These are phyloP conservation scores for Syncephalis plumigaleata DNA, from an alignment of 371 early-diverging fungal genomes.

Conservation along the genomic window DNA sequence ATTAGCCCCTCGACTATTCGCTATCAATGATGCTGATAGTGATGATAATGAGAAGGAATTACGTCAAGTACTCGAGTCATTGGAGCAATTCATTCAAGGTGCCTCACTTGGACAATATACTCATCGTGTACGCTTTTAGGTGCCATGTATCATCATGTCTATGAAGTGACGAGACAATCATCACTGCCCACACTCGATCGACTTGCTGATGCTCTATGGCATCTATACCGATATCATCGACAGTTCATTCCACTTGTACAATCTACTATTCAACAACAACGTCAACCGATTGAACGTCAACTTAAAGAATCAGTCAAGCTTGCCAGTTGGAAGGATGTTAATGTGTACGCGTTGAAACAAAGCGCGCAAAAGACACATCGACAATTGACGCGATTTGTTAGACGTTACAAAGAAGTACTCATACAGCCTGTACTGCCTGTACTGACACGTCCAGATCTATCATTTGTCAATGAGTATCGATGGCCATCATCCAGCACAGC, in stretches of 20 bases:
- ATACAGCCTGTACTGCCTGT: constrained; percentile 29
- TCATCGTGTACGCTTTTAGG: constrained; percentile 55
- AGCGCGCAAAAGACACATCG: constrained; percentile 81
- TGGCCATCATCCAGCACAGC: too few relatives aligned
- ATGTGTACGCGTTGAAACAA: constrained; percentile 79
- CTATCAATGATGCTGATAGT: too few relatives aligned
- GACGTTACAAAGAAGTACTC: constrained; percentile 65
- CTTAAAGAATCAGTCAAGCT: constrained; percentile 85
- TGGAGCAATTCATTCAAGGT: constrained; percentile 69
- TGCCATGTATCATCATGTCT: constrained; percentile 52
- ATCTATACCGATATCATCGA: constrained; percentile 52
- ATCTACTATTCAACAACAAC: constrained; percentile 26
- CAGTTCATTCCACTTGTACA: constrained; percentile 47
- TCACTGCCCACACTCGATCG: too few relatives aligned
- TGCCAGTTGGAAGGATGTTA: constrained; percentile 94
- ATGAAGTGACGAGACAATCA: constrained; percentile 6
- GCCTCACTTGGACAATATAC: constrained; percentile 70
- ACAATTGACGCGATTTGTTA: constrained; percentile 76
- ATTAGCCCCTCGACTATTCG: too few relatives aligned
- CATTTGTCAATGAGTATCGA: too few relatives aligned
- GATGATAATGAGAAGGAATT: constrained; percentile 7
- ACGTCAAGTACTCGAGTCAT: constrained; percentile 25
- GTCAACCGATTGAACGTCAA: constrained; percentile 72
- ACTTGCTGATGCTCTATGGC: constrained; percentile 28
- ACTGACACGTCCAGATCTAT: too few relatives aligned